These are phyloP conservation scores for Coniosporium apollinis DNA, from an alignment of 495 filamentous ascomycete genomes.

Conservation along the genomic window DNA sequence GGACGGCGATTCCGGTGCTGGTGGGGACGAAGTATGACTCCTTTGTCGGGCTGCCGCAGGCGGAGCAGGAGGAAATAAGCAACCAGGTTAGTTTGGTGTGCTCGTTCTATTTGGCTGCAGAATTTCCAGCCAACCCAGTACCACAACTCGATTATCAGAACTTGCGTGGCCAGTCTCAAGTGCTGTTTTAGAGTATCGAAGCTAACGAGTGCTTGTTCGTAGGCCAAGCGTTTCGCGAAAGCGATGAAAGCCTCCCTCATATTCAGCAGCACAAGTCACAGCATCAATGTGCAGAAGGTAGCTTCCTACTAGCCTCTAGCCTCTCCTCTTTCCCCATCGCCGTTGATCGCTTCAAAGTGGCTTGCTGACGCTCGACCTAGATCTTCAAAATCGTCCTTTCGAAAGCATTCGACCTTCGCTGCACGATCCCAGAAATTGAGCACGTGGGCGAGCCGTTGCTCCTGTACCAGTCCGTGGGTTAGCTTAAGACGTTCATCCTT, in stretches of 20 bases:
- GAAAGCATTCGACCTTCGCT: slow-evolving; percentile 96
- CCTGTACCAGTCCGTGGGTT: slow-evolving; percentile 41
- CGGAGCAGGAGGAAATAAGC: slow-evolving; percentile 96
- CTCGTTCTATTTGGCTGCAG: too few species aligned
- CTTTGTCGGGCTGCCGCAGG: slow-evolving; percentile 92
- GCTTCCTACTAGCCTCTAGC: slow-evolving; percentile 3
- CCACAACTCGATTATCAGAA: too few species aligned
- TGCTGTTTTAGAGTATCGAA: too few species aligned
- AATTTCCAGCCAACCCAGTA: too few species aligned
- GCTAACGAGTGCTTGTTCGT: background rate
- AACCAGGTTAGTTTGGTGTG: slow-evolving; percentile 63
- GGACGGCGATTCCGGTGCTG: slow-evolving; percentile 93
- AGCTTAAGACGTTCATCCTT: slow-evolving; percentile 1
- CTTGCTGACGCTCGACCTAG: slow-evolving; percentile 30
- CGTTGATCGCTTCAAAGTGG: slow-evolving; percentile 9
- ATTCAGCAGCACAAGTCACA: slow-evolving; percentile 96
- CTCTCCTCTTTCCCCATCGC: background rate
- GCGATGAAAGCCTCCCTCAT: slow-evolving; percentile 95
- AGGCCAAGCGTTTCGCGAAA: slow-evolving; percentile 92
- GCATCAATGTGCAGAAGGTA: slow-evolving; percentile 99
- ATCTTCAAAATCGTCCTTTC: slow-evolving; percentile 99
- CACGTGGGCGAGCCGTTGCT: slow-evolving; percentile 92
- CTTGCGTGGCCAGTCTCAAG: too few species aligned
- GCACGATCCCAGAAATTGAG: slow-evolving; percentile 97
- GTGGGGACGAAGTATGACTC: slow-evolving; percentile 98